Evolutionary conservation across 2,329 filamentous ascomycete species (phyloP), one percentile per base, ranked within the genome.

Genomic region (Bipolaris bicolor): DNA sequence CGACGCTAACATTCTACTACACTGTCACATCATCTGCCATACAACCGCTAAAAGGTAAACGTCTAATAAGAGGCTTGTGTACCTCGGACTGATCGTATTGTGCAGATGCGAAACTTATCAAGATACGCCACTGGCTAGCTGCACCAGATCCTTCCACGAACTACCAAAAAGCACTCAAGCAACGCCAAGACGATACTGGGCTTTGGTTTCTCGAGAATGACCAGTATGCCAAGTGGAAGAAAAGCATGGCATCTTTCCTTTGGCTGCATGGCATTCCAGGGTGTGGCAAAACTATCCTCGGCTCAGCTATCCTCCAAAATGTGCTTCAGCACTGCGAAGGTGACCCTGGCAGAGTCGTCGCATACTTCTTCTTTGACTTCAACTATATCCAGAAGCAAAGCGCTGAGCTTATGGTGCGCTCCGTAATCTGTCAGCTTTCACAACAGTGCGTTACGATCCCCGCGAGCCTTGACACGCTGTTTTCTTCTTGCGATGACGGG

Each of bases 261-360:
- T 80, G 75, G 76, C 68, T 80, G 6, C 54, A 77, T 60, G 76
- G 78, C 1, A 78, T 77, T 18, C 69, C 75, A 16, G 78, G 78
- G 34, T 80, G 77, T 47, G 78, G 79, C 7, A 80, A 80, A 58
- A 79, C 77, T 0, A 65, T 80, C 51, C 66, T 80, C 0, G 73
- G 72, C 54, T 78, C 74, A 5, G 75, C 69, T 1, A 61, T 80
- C 22, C 65, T 79, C 15, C 47, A 76, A 53, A 49, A 72, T 48
- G 5, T 74, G 44, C 50, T 72, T 7, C 46, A 63, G 22, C 31
- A 63, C 37, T 65, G 55, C 45, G 11, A 53, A 7, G 24, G 56
- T 15, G 43, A 66, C 24, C n/a, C 53, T 40, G 41, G 41, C 0
- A 60, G 48, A n/a, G 65, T 63, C 9, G 56, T 50, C 1, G 60